phyloP scores from a whole-genome alignment of 441 rosid species.

The Adansonia madagascariensis region DNA sequence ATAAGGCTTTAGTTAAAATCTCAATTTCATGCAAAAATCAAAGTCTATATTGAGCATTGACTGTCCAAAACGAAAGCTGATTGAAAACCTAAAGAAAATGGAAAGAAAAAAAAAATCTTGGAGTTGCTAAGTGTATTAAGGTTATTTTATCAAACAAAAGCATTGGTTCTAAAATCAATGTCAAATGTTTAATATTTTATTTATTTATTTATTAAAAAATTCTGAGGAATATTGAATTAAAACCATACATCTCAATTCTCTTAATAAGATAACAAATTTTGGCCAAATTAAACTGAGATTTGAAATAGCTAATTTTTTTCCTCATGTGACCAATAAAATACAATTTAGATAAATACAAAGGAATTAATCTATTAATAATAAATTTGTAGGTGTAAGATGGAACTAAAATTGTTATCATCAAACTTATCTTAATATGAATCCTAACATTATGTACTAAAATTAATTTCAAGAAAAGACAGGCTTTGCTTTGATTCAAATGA shows the following conservation, averaged over 20 bases:
- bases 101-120: not conserved
- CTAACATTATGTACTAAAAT: not conserved
- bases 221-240: not conserved
- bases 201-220: too few species aligned
- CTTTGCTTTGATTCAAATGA: not conserved
- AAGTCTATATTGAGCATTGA: conserved; percentile 14
- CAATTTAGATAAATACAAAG: not conserved
- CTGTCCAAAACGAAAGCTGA: not conserved
- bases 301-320: not conserved
- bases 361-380: not conserved
- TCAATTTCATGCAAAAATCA: conserved; percentile 18
- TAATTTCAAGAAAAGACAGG: not conserved
- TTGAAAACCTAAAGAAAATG: not conserved
- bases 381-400: not conserved
- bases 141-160: not conserved
- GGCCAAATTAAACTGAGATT: not conserved
- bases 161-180: conserved; percentile 17
- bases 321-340: not conserved
- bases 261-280: not conserved
- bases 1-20: conserved; percentile 5
- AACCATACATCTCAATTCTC: not conserved
- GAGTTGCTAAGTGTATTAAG: not conserved
- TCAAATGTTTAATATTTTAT: not conserved
- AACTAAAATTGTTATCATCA: not conserved
- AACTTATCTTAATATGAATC: not conserved